Base-by-base conservation (phyloP, 495 filamentous ascomycete genomes). In the Parathielavia appendiculata region DNA sequence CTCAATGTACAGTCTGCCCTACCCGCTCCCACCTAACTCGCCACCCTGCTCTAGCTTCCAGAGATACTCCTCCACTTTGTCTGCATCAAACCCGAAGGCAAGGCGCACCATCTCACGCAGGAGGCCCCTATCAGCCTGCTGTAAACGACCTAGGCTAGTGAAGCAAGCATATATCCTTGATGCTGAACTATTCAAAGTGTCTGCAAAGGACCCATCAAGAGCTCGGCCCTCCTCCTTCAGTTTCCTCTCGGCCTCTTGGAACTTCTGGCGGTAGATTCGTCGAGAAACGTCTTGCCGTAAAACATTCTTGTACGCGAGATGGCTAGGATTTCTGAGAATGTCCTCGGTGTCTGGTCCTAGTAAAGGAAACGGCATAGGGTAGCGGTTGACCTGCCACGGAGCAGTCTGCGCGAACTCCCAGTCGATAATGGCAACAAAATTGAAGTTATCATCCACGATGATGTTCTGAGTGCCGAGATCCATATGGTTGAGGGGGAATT, bases 151-250 rank as follows among this genome's bases (percentile, higher is more conserved):
- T 6, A 48, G 46, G 46, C 46, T 48, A 48, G 23, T 48, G 46
- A 48, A 48, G 46, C 46, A 48, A 34, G 46, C 26, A 48, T 48
- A 48, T 48, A 48, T 48, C 46, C 46, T 48, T 48, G 23, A 48
- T 48, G 46, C 46, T 34, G 26, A n/a, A 34, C 46, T 48, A 6
- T 48, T 48, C 46, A 48, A 34, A 34, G 46, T 48, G 46, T 48
- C 46, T 48, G 46, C 46, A 48, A 48, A 48, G 23, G 26, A 48
- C 46, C 26, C 23, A 32, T 48, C 26, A 48, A 48, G 46, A 48
- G 46, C 1, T 34, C 26, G 46, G 46, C 46, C 23, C 26, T 48
- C 46, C 23, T 48, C n/a, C n/a, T n/a, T n/a, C n/a, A n/a, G n/a
- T n/a, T n/a, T n/a, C n/a, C n/a, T n/a, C n/a, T 35, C 34, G 5